These are phyloP conservation scores for Phytophthora tubulina DNA, from an alignment of 352 stramenopile species.

Conservation along the genomic window DNA sequence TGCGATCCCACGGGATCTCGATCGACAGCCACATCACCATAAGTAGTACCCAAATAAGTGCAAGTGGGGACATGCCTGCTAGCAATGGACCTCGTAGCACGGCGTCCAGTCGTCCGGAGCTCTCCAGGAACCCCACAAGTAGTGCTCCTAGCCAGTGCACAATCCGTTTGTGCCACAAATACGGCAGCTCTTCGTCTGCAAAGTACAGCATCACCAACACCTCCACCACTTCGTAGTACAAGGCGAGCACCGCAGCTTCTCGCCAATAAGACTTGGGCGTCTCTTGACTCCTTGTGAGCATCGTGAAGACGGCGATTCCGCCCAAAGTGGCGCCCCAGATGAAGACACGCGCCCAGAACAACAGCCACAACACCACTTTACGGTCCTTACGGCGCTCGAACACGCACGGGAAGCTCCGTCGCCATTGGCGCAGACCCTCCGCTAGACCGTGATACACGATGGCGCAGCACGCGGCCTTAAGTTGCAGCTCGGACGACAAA, in stretches of 20 bases:
- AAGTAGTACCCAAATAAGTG: conserved; percentile 47
- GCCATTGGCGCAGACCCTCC: conserved; percentile 49
- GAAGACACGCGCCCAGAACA: conserved; percentile 73
- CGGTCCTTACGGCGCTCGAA: conserved; percentile 43
- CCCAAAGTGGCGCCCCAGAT: conserved; percentile 66
- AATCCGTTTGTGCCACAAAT: conserved; percentile 53
- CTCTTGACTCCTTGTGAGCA: conserved; percentile 3
- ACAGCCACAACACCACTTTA: conserved; percentile 54
- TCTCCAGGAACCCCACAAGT: conserved; percentile 44
- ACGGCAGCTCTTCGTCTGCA: conserved; percentile 48
- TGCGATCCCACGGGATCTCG: conserved; percentile 54
- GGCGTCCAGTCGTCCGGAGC: conserved; percentile 29
- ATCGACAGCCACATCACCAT: conserved; percentile 54
- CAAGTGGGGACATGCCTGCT: conserved; percentile 37
- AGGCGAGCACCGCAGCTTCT: conserved; percentile 28
- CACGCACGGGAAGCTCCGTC: conserved; percentile 46
- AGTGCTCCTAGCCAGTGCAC: conserved; percentile 49
- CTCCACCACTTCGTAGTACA: conserved; percentile 64
- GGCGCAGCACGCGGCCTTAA: conserved; percentile 58
- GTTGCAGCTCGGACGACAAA: conserved; percentile 46
- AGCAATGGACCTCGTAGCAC: conserved; percentile 34
- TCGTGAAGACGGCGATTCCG: conserved; percentile 26
- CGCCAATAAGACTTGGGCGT: conserved; percentile 6
- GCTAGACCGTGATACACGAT: conserved; percentile 52
- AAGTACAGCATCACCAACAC: conserved; percentile 72